phyloP scores from a whole-genome alignment of 2,329 filamentous ascomycete genomes.

The Exutisphaerella laricina region DNA sequence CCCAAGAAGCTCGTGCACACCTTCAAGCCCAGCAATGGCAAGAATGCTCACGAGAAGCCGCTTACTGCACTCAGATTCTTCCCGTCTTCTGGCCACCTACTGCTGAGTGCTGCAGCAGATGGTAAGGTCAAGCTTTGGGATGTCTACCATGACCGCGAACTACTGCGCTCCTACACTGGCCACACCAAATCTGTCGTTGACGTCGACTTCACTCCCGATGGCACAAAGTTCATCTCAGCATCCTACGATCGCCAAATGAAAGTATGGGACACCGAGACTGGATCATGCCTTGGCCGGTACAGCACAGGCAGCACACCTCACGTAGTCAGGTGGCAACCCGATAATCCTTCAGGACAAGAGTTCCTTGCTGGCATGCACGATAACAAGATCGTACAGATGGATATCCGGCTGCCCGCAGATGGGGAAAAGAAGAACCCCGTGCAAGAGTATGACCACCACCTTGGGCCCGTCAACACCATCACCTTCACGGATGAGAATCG shows the following conservation, averaged over 20 bases:
- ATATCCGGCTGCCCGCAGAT: slow-evolving; percentile 62
- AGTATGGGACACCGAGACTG: slow-evolving; percentile 95
- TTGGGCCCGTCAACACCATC: slow-evolving; percentile 96
- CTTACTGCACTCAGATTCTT: slow-evolving; percentile 90
- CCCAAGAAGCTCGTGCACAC: slow-evolving; percentile 91
- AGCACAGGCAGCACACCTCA: slow-evolving; percentile 93
- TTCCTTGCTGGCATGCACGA: slow-evolving; percentile 97
- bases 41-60: slow-evolving; percentile 57
- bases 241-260: slow-evolving; percentile 96
- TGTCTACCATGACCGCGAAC: slow-evolving; percentile 80
- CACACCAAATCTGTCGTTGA: slow-evolving; percentile 89
- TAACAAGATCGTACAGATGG: slow-evolving; percentile 98
- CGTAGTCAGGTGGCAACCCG: slow-evolving; percentile 88
- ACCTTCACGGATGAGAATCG: slow-evolving; percentile 92
- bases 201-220: slow-evolving; percentile 75
- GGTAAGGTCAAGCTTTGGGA: slow-evolving; percentile 91
- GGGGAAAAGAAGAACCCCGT: slow-evolving; percentile 55
- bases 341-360: slow-evolving; percentile 69
- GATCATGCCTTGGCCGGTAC: slow-evolving; percentile 80
- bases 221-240: slow-evolving; percentile 80
- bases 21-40: slow-evolving; percentile 63
- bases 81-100: slow-evolving; percentile 76
- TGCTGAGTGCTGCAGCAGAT: slow-evolving; percentile 87
- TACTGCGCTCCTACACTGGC: slow-evolving; percentile 84
- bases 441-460: slow-evolving; percentile 96